phyloP scores from a whole-genome alignment of 169 alveolate species.

The Plasmodium ovale region DNA sequence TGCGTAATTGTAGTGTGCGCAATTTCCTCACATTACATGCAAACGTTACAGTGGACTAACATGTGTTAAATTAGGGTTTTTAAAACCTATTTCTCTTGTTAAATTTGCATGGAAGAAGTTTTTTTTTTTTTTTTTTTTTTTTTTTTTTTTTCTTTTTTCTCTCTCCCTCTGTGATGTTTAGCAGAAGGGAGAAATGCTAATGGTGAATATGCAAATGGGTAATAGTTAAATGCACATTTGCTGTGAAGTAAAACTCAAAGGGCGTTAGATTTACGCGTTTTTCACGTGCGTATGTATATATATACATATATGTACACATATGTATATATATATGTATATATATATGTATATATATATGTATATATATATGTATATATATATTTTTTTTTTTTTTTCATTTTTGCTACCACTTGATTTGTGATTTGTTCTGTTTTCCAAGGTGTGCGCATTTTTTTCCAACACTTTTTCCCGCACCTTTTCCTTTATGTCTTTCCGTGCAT shows the following conservation, averaged over 20 bases:
- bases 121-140: too few species aligned
- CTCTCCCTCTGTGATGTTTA: background rate
- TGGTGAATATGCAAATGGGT: background rate
- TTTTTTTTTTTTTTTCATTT: background rate
- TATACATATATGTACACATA: background rate
- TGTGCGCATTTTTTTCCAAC: background rate
- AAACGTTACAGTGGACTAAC: too few species aligned
- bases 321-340: background rate
- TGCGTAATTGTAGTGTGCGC: too few species aligned
- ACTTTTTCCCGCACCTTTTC: background rate
- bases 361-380: background rate
- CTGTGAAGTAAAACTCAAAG: background rate
- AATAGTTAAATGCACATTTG: background rate
- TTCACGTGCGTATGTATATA: conserved; percentile 1
- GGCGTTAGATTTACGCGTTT: background rate
- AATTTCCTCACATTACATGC: too few species aligned
- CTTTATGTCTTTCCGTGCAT: background rate
- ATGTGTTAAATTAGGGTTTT: too few species aligned
- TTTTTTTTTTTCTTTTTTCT: background rate
- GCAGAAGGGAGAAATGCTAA: background rate
- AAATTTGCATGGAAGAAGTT: too few species aligned
- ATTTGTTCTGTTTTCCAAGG: background rate
- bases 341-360: background rate
- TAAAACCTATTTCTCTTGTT: too few species aligned
- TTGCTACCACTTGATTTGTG: background rate